These are phyloP conservation scores for Lolium perenne DNA, from an alignment of 176 grass and related monocot species.

Conservation along the genomic window DNA sequence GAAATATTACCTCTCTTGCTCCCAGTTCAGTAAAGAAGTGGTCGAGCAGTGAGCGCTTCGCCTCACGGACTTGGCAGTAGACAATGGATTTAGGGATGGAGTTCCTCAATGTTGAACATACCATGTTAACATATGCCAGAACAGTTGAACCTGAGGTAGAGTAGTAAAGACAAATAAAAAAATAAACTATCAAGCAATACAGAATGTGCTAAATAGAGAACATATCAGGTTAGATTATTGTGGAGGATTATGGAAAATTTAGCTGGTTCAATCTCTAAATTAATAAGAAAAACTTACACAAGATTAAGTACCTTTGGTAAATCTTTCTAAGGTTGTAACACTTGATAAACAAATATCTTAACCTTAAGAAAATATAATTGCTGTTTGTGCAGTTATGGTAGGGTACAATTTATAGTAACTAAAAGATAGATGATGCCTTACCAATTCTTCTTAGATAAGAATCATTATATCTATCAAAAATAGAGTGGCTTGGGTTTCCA, in stretches of 20 bases:
- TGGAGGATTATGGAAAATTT: neutral
- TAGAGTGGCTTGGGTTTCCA: slow-evolving; percentile 96
- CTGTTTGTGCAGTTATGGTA: neutral
- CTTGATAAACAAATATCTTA: slow-evolving; percentile 1
- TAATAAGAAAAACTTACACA: neutral
- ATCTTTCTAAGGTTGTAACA: neutral
- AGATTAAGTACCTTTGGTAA: neutral
- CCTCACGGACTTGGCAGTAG: slow-evolving; percentile 97
- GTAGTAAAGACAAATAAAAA: slow-evolving; percentile 15
- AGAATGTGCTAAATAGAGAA: neutral
- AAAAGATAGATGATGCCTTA: slow-evolving; percentile 31
- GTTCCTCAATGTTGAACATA: slow-evolving; percentile 83
- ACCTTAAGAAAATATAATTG: neutral
- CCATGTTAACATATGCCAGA: slow-evolving; percentile 91
- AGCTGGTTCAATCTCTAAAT: neutral
- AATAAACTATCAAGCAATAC: neutral
- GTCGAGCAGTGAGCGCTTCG: slow-evolving; percentile 94
- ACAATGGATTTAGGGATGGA: slow-evolving; percentile 97
- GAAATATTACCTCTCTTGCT: slow-evolving; percentile 76
- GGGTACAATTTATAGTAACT: slow-evolving; percentile 1
- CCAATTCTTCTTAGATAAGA: slow-evolving; percentile 97
- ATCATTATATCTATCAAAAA: slow-evolving; percentile 99
- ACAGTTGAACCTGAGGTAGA: slow-evolving; percentile 81
- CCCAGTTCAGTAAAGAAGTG: slow-evolving; percentile 98
- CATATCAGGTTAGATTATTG: neutral